These are phyloP conservation scores for Aureobasidium sp. DNA, from an alignment of 2,329 filamentous ascomycete species.

Conservation along the genomic window DNA sequence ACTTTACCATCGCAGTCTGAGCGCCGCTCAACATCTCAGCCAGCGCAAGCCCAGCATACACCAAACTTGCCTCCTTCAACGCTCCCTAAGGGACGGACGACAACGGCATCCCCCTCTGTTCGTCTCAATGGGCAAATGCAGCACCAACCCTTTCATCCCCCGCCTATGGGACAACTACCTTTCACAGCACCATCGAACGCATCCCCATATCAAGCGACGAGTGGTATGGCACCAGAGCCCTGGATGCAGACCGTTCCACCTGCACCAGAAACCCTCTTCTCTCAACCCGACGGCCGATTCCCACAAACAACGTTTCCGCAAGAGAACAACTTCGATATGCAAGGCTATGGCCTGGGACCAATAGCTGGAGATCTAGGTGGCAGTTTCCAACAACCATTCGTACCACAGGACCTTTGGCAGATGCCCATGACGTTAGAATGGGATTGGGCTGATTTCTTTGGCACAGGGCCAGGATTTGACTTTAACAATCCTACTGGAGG, in stretches of 20 bases:
- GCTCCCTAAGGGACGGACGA: constrained; percentile 13
- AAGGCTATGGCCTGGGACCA: background rate
- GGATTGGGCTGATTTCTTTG: constrained; percentile 56
- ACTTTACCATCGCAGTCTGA: background rate
- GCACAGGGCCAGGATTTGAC: constrained; percentile 14
- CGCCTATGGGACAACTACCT: background rate
- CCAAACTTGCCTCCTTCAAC: constrained; percentile 20
- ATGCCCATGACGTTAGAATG: constrained; percentile 95
- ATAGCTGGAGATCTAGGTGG: constrained; percentile 24
- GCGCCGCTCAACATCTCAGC: background rate
- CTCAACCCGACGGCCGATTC: background rate
- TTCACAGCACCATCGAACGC: background rate
- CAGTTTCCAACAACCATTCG: constrained; percentile 73
- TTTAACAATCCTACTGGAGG: background rate
- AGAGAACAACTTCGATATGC: constrained; percentile 18
- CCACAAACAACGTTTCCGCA: constrained; percentile 5
- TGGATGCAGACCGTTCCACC: background rate
- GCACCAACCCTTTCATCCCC: background rate
- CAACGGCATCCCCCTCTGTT: constrained; percentile 1
- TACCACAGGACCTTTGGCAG: constrained; percentile 90
- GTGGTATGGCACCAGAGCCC: background rate
- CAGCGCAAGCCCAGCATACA: constrained; percentile 16
- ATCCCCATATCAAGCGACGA: background rate
- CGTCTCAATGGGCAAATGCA: background rate
- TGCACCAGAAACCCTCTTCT: background rate